A percentile compares a stretch with the other conserved stretches of the same genome.
These are phyloP conservation scores for Usnea hakonensis DNA, from an alignment of 495 filamentous ascomycete species.

Conservation along the genomic window DNA sequence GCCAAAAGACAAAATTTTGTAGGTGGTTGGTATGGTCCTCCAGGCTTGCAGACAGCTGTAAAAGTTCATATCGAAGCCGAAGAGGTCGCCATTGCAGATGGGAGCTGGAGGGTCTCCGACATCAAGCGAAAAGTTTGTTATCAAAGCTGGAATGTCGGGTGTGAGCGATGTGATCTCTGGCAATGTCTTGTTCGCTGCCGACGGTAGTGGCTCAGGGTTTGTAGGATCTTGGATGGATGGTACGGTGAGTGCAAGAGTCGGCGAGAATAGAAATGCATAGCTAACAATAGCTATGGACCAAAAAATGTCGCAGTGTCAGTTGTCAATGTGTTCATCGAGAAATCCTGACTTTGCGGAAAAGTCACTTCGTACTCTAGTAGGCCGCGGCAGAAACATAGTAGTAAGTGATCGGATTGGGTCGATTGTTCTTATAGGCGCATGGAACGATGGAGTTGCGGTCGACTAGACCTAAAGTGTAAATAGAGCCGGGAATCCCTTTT, in stretches of 20 bases:
- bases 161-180: not conserved
- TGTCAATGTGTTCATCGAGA: too few species aligned
- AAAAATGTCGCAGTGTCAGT: too few species aligned
- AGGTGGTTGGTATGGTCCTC: not conserved
- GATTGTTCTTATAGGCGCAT: too few species aligned
- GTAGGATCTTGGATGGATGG: not conserved
- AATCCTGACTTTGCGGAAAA: too few species aligned
- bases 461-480: too few species aligned
- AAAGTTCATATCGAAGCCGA: not conserved
- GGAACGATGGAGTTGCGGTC: too few species aligned
- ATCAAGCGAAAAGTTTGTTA: not conserved
- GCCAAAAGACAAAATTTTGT: not conserved
- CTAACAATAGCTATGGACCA: too few species aligned
- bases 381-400: too few species aligned
- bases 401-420: too few species aligned
- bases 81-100: not conserved
- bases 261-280: not conserved
- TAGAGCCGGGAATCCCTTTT: too few species aligned
- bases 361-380: too few species aligned
- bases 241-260: not conserved
- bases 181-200: not conserved
- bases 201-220: not conserved
- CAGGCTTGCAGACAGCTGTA: constrained; percentile 1
- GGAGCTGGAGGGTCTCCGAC: not conserved
- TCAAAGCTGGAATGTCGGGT: not conserved